These are phyloP conservation scores for Fagus sylvatica DNA, from an alignment of 306 rosid genomes.

Conservation along the genomic window DNA sequence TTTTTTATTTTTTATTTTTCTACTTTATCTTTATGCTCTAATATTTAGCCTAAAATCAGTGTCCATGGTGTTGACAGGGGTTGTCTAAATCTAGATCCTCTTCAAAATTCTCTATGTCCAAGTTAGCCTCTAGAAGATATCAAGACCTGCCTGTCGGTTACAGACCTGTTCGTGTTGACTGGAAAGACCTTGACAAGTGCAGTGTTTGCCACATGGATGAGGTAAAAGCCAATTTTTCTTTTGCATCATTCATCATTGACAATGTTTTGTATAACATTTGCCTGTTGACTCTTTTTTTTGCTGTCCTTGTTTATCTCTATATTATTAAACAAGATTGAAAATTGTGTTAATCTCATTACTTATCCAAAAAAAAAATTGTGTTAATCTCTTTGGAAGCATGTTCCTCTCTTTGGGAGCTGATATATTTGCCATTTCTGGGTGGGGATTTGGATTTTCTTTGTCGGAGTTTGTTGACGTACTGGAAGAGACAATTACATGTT, in stretches of 20 bases:
- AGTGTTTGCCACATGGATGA: conserved; percentile 99
- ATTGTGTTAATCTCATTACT: background rate
- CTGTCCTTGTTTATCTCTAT: conserved; percentile 15
- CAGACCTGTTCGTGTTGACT: conserved; percentile 95
- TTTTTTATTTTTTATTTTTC: background rate
- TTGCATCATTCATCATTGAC: conserved; percentile 3
- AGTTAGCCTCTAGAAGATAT: conserved; percentile 63
- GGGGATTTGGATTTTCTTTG: background rate
- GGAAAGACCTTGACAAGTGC: conserved; percentile 99
- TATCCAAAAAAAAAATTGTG: background rate
- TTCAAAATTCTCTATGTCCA: conserved; percentile 51
- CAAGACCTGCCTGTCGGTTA: conserved; percentile 69
- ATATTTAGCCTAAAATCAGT: conserved; percentile 19
- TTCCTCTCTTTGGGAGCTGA: background rate
- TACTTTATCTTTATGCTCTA: background rate
- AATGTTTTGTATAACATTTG: conserved; percentile 10
- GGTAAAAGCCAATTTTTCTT: conserved; percentile 45
- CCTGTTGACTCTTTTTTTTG: conserved; percentile 5
- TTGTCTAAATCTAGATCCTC: conserved; percentile 61
- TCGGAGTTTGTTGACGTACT: no score
- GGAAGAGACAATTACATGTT: no score
- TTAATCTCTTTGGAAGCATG: background rate
- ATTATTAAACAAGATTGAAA: background rate
- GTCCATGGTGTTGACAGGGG: conserved; percentile 53
- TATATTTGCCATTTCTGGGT: background rate